A percentile compares a stretch with the other conserved stretches of the same genome.
Conservation (phyloP, 306 rosid species). For the Gastrolobium villosum region DNA sequence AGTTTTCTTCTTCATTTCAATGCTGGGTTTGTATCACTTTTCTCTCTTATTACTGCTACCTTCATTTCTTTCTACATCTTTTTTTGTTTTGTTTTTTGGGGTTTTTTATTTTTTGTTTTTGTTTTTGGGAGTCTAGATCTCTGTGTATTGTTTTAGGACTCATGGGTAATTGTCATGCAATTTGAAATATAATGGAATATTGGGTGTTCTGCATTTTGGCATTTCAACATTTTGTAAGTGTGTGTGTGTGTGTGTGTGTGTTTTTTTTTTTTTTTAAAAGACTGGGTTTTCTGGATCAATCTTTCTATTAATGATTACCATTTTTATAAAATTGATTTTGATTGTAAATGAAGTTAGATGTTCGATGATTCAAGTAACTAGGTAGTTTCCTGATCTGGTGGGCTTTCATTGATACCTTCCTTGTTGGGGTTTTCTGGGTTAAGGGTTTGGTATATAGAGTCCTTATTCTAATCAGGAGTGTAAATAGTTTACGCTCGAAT, state of each 20-base stretch:
- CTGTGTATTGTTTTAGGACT: slow-evolving; percentile 34
- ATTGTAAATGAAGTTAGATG: slow-evolving; percentile 45
- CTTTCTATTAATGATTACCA: background rate
- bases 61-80: background rate
- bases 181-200: slow-evolving; percentile 9
- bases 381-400: slow-evolving; percentile 45
- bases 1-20: slow-evolving; percentile 46
- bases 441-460: slow-evolving; percentile 40
- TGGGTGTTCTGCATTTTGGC: slow-evolving; percentile 37
- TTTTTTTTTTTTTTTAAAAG: background rate
- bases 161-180: slow-evolving; percentile 38
- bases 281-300: background rate
- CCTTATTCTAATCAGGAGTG: background rate
- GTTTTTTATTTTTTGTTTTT: background rate
- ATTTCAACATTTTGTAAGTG: slow-evolving; percentile 28
- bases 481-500: too few relatives aligned
- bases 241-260: background rate
- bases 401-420: slow-evolving; percentile 41
- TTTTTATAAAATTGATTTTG: slow-evolving; percentile 1
- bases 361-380: slow-evolving; percentile 16
- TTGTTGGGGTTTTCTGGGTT: slow-evolving; percentile 35
- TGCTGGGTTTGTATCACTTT: slow-evolving; percentile 54
- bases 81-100: background rate
- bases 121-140: slow-evolving; percentile 34
- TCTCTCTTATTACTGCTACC: background rate